Conservation (phyloP, 1,139 yeast species). For the Magnusiomyces paraingens region DNA sequence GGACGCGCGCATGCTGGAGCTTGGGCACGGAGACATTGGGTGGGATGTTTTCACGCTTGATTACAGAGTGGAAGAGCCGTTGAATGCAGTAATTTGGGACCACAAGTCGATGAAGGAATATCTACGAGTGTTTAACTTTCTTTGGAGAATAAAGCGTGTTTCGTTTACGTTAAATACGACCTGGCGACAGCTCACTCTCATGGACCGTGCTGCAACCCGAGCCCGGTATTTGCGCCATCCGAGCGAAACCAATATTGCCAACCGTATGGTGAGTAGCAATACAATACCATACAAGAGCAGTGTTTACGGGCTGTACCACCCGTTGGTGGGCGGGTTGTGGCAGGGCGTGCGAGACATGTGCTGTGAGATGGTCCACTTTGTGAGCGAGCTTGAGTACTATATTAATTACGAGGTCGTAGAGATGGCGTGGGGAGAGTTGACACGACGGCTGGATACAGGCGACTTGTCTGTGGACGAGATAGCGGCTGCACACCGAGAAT, state of each 20-base stretch:
- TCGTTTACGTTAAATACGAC: slow-evolving; percentile 44
- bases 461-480: slow-evolving; percentile 35
- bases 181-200: slow-evolving; percentile 39
- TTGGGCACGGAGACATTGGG: slow-evolving; percentile 55
- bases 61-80: slow-evolving; percentile 57
- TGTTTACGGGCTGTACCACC: background rate
- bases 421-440: slow-evolving; percentile 35
- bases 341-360: slow-evolving; percentile 26
- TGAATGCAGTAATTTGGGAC: slow-evolving; percentile 35
- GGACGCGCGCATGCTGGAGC: slow-evolving; percentile 73
- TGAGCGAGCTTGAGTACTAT: slow-evolving; percentile 36
- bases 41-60: slow-evolving; percentile 95
- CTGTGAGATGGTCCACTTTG: slow-evolving; percentile 35
- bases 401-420: slow-evolving; percentile 37
- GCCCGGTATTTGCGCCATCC: slow-evolving; percentile 1
- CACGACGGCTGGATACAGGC: slow-evolving; percentile 23
- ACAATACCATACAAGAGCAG: background rate
- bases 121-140: slow-evolving; percentile 72
- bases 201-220: slow-evolving; percentile 17
- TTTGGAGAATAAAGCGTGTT: slow-evolving; percentile 72
- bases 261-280: background rate
- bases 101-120: slow-evolving; percentile 49
- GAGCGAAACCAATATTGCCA: background rate
- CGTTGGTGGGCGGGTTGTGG: slow-evolving; percentile 23
- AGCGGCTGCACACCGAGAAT: slow-evolving; percentile 31